Evolutionary conservation across 1,284 basidiomycete genomes (phyloP).

Genomic region (Pseudozyma sp.): DNA sequence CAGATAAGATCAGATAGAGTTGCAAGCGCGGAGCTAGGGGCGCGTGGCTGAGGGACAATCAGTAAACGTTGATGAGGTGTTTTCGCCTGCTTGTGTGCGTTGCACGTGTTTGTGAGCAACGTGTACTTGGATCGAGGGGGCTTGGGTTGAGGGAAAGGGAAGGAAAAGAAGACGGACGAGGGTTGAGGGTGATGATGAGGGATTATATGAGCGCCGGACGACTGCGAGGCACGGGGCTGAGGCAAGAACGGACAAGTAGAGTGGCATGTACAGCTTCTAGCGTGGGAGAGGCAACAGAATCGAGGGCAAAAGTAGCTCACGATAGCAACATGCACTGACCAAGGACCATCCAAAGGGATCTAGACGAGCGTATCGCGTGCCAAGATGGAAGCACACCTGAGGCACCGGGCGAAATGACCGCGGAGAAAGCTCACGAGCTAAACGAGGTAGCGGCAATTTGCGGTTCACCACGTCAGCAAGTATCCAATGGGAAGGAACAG

Average conservation of each 20-base stretch:
- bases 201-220: constrained; percentile 17
- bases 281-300: background rate
- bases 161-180: background rate
- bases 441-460: constrained; percentile 20
- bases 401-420: constrained; percentile 3
- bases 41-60: background rate
- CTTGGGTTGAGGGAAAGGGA: constrained; percentile 1
- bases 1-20: constrained; percentile 3
- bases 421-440: constrained; percentile 8
- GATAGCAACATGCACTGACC: background rate
- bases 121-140: background rate
- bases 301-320: constrained; percentile 10
- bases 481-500: too few species aligned
- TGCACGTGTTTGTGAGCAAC: constrained; percentile 1
- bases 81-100: background rate
- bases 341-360: background rate
- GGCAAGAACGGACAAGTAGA: background rate
- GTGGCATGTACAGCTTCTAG: constrained; percentile 1
- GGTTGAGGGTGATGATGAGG: constrained; percentile 24
- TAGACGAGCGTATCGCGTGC: constrained; percentile 18
- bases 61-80: constrained; percentile 1
- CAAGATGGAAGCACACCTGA: constrained; percentile 6
- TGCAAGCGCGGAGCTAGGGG: constrained; percentile 9
- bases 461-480: background rate
- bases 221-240: background rate